Percentiles rank a stretch among this genome's conserved stretches.
Conservation (phyloP, 495 filamentous ascomycete species). For the Neurospora sp. region DNA sequence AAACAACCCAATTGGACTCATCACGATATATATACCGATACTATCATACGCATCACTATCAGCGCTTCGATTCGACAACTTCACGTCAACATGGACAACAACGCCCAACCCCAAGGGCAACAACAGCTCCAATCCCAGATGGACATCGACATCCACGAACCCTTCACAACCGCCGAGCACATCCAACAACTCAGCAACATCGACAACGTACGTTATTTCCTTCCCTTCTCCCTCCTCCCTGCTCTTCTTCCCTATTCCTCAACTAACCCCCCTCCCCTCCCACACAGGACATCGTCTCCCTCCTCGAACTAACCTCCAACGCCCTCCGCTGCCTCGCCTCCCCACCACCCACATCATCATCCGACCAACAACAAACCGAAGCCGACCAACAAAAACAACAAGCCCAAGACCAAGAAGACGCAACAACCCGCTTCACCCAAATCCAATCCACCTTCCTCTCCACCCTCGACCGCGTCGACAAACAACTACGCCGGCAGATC, state of each 20-base stretch:
- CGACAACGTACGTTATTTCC: slow-evolving; percentile 45
- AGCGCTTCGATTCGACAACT: background rate
- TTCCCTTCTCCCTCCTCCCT: background rate
- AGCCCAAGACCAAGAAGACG: slow-evolving; percentile 25
- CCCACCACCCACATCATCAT: slow-evolving; percentile 4
- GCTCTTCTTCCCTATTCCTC: background rate
- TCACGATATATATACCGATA: background rate
- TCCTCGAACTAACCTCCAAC: slow-evolving; percentile 57
- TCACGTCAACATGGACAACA: slow-evolving; percentile 3
- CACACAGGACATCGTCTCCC: slow-evolving; percentile 33
- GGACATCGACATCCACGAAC: slow-evolving; percentile 19
- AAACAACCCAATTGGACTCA: background rate
- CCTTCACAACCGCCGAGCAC: slow-evolving; percentile 55
- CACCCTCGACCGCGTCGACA: slow-evolving; percentile 59
- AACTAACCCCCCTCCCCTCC: slow-evolving; percentile 2
- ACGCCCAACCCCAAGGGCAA: slow-evolving; percentile 1
- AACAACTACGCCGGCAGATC: slow-evolving; percentile 65
- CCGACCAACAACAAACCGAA: background rate
- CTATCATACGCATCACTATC: background rate
- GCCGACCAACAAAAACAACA: background rate
- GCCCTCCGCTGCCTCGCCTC: slow-evolving; percentile 62
- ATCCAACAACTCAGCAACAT: slow-evolving; percentile 70
- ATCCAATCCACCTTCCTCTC: slow-evolving; percentile 54
- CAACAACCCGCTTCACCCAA: slow-evolving; percentile 50
- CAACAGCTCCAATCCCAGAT: background rate